These are phyloP conservation scores for Gossypium ekmanianum DNA, from an alignment of 345 rosid genomes.

Conservation along the genomic window DNA sequence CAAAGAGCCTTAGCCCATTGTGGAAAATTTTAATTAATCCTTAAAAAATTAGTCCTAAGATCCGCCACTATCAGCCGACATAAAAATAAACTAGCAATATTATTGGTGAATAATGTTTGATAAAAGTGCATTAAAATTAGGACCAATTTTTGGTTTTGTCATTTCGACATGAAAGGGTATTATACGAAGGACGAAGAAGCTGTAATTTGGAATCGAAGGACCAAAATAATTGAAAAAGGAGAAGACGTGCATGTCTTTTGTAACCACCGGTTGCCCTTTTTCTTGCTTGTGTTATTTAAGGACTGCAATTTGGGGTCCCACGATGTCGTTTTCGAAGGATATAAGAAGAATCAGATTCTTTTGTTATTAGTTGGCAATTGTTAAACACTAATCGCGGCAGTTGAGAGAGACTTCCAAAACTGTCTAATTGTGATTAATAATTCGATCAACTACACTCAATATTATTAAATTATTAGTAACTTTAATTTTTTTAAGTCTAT, in stretches of 20 bases:
- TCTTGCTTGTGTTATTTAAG: not conserved
- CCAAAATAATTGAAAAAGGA: conserved; percentile 13
- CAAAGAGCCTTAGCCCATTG: too few relatives aligned
- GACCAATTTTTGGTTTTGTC: not conserved
- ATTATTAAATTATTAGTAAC: too few relatives aligned
- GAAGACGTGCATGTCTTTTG: conserved; percentile 9
- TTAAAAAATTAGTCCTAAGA: too few relatives aligned
- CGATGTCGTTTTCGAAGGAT: not conserved
- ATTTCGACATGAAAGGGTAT: not conserved
- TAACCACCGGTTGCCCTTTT: not conserved
- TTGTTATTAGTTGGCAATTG: not conserved
- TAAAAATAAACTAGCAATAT: not conserved
- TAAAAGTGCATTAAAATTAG: not conserved
- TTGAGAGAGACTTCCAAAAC: too few relatives aligned
- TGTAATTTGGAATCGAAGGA: conserved; percentile 9
- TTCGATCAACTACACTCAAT: too few relatives aligned
- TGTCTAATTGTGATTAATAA: too few relatives aligned
- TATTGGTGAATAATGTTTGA: not conserved
- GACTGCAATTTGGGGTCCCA: conserved; percentile 18
- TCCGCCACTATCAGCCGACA: not conserved
- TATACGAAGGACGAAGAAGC: not conserved
- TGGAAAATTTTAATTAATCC: too few relatives aligned
- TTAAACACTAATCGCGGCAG: too few relatives aligned
- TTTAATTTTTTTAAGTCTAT: accelerated
- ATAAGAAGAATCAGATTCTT: not conserved